These are phyloP conservation scores for Epichloe amarillans DNA, from an alignment of 2,329 filamentous ascomycete genomes.

Conservation along the genomic window DNA sequence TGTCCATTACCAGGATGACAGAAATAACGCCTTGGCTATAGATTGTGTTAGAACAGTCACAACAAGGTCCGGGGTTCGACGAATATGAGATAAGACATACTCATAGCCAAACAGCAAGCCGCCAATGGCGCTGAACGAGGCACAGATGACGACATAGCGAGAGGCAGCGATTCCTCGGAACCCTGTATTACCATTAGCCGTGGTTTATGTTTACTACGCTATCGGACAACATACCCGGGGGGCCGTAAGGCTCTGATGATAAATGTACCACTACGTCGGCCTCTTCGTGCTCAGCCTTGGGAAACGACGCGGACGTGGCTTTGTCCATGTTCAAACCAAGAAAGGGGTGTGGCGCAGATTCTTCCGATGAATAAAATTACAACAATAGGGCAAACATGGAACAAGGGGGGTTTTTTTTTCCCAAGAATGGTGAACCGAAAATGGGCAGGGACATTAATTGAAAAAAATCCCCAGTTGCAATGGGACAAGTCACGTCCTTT, in stretches of 20 bases:
- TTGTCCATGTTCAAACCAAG: slow-evolving; percentile 3
- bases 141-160: slow-evolving; percentile 20
- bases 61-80: not conserved
- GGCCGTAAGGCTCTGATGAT: slow-evolving; percentile 13
- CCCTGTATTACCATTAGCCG: slow-evolving; percentile 7
- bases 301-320: slow-evolving; percentile 4
- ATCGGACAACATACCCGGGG: slow-evolving; percentile 9
- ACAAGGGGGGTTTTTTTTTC: not conserved
- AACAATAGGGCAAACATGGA: not conserved
- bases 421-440: no score
- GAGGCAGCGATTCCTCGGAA: slow-evolving; percentile 19
- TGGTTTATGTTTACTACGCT: not conserved
- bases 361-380: no score
- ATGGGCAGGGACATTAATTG: no score
- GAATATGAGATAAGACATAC: slow-evolving; percentile 1
- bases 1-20: slow-evolving; percentile 23
- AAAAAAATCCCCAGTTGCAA: not conserved
- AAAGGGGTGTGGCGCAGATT: no score
- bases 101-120: slow-evolving; percentile 26
- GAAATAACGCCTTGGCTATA: slow-evolving; percentile 26
- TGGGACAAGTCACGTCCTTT: not conserved
- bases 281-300: slow-evolving; percentile 12
- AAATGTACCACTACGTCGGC: slow-evolving; percentile 6
- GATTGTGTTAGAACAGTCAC: not conserved
- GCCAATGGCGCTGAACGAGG: slow-evolving; percentile 22